Base-by-base conservation (phyloP, 805 yeast genomes). In the Lachancea cidri region DNA sequence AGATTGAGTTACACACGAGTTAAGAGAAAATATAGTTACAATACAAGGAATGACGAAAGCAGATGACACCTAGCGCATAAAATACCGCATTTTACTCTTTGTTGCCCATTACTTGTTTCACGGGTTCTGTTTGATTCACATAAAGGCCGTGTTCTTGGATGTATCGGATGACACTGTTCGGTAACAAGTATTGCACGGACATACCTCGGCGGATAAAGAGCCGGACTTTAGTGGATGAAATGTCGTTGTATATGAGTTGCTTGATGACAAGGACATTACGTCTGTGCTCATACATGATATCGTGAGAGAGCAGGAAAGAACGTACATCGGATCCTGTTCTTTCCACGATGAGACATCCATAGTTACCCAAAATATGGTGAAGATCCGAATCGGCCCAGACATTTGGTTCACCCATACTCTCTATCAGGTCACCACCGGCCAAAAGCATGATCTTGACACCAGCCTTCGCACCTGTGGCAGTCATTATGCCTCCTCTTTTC, bases 361-460 rank as follows among this genome's bases (percentile, higher is more conserved):
- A 93, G 47, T 85, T 82, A 19, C 98, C 98, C 51, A 93, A 72
- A 35, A 93, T 93, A 61, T 93, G 98, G 55, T 88, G 95, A 54
- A 93, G 71, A 64, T 93, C 98, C 43, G 76, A 83, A 61, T 91
- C 98, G 1, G 95, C 95, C 98, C 98, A 93, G 29, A 93, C 98
- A 55, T 91, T 93, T 17, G 98, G 98, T 65, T 93, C 98, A n/a
- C 98, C 98, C 98, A 93, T 93, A 33, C 94, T 82, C 63, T 93
- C 98, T 40, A 93, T 93, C 52, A 93, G 74, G 65, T 93, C 98
- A 33, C 98, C 98, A 38, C 98, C 98, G 0, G 98, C 98, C 31
- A 93, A 70, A 41, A 93, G 73, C 98, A 93, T 91, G 55, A 93
- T 83, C 61, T 91, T 91, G 40, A 85, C 96, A 17, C 96, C 96